Evolutionary conservation across 2,329 filamentous ascomycete genomes (phyloP).

Genomic region (Chaetomiaceae sp.): DNA sequence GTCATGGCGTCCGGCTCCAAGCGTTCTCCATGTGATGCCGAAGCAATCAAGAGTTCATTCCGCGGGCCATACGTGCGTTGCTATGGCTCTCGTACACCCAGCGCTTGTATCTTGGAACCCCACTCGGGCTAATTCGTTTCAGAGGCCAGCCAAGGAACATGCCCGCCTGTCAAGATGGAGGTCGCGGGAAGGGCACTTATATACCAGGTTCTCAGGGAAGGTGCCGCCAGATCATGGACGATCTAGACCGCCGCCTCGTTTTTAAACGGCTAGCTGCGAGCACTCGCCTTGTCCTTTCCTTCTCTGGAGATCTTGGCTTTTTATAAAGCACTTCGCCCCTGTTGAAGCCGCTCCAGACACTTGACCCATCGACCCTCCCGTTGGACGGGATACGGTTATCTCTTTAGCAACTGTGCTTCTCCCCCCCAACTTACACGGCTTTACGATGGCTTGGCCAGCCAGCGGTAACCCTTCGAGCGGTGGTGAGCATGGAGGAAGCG

Average conservation of each 20-base stretch:
- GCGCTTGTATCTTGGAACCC: slow-evolving; percentile 12
- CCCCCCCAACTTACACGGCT: too few species aligned
- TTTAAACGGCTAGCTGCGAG: not conserved
- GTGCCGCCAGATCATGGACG: not conserved
- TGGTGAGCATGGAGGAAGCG: slow-evolving; percentile 7
- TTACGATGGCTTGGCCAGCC: slow-evolving; percentile 16
- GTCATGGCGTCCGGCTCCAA: slow-evolving; percentile 18
- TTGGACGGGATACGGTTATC: not conserved
- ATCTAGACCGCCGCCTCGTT: slow-evolving; percentile 15
- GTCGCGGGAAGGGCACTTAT: slow-evolving; percentile 17
- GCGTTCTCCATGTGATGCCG: slow-evolving; percentile 24
- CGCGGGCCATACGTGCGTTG: slow-evolving; percentile 13
- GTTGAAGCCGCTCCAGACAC: not conserved
- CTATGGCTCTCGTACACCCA: slow-evolving; percentile 5
- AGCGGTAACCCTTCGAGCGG: slow-evolving; percentile 4
- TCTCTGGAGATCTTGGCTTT: slow-evolving; percentile 1
- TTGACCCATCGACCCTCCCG: not conserved
- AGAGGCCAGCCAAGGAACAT: slow-evolving; percentile 2
- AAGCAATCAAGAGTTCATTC: slow-evolving; percentile 26
- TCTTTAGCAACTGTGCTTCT: not conserved
- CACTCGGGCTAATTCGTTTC: slow-evolving; percentile 11
- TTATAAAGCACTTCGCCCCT: slow-evolving; percentile 12
- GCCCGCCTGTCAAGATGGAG: slow-evolving; percentile 7
- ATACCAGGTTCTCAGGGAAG: slow-evolving; percentile 16
- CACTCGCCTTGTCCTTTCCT: not conserved